A percentile compares a stretch with the other conserved stretches of the same genome.
Evolutionary conservation across 1,284 basidiomycete species (phyloP).

Genomic region (Vanrija sp.): DNA sequence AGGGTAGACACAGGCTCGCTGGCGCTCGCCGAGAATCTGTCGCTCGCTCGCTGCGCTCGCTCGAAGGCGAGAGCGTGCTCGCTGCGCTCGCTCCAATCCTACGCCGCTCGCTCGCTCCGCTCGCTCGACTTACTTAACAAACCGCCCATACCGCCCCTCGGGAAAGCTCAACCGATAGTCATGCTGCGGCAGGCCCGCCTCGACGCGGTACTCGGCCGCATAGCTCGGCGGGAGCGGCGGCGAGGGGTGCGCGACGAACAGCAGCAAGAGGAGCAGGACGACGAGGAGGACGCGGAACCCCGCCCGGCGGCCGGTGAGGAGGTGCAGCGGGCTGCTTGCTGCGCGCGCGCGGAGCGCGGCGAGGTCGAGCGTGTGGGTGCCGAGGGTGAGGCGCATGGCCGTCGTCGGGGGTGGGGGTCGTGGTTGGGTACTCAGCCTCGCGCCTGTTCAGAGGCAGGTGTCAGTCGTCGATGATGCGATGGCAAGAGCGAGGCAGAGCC

Average conservation of each 20-base stretch:
- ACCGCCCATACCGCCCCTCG: constrained; percentile 33
- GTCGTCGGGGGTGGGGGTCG: neutral
- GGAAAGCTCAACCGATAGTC: constrained; percentile 16
- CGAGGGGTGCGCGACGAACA: constrained; percentile 13
- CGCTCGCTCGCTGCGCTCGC: too few relatives aligned
- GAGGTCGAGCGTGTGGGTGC: constrained; percentile 27
- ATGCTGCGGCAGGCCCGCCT: constrained; percentile 21
- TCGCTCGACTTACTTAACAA: constrained; percentile 32
- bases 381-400: constrained; percentile 23
- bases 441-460: too few relatives aligned
- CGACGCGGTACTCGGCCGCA: constrained; percentile 17
- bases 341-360: neutral
- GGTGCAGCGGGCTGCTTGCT: neutral
- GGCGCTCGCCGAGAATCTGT: too few relatives aligned
- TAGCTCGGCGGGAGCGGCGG: constrained; percentile 44
- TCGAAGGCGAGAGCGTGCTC: too few relatives aligned
- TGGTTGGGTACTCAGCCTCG: too few relatives aligned
- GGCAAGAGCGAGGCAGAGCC: too few relatives aligned
- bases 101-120: neutral
- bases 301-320: neutral
- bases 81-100: too few relatives aligned
- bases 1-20: too few relatives aligned
- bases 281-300: neutral
- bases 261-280: neutral
- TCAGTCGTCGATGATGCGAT: too few relatives aligned